These are phyloP conservation scores for Apiotrichum sp. DNA, from an alignment of 1,284 basidiomycete genomes.

Conservation along the genomic window DNA sequence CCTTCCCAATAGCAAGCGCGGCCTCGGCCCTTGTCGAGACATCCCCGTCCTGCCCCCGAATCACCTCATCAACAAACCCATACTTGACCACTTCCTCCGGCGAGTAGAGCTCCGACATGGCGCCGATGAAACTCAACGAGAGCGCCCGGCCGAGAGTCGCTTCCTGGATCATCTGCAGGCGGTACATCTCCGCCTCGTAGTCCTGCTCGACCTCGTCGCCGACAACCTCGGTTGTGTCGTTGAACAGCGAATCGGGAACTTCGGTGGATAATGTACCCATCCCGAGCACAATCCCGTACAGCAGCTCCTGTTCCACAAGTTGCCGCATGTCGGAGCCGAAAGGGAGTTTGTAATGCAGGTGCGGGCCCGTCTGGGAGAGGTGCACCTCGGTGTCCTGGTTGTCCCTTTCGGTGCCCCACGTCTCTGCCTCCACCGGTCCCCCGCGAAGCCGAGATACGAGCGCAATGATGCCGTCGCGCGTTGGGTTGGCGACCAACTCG, in stretches of 20 bases:
- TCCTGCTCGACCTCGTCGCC: conserved; percentile 16
- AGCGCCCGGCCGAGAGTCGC: conserved; percentile 80
- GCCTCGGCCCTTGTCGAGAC: conserved; percentile 84
- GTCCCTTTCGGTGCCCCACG: conserved; percentile 27
- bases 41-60: conserved; percentile 68
- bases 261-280: conserved; percentile 68
- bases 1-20: conserved; percentile 76
- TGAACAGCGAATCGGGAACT: conserved; percentile 37
- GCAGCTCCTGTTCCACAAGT: conserved; percentile 69
- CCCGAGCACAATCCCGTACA: conserved; percentile 78
- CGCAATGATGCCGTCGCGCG: conserved; percentile 71
- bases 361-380: conserved; percentile 42
- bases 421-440: conserved; percentile 27
- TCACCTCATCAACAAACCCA: conserved; percentile 72
- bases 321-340: conserved; percentile 57
- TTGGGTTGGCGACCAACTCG: conserved; percentile 63
- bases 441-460: conserved; percentile 55
- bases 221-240: conserved; percentile 18
- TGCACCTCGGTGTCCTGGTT: conserved; percentile 31
- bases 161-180: conserved; percentile 53
- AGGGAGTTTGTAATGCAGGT: conserved; percentile 43
- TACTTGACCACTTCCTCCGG: conserved; percentile 57
- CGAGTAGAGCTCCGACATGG: conserved; percentile 53
- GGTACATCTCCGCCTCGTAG: conserved; percentile 30
- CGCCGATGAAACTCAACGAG: conserved; percentile 85